Conservation (phyloP, 192 early-diverging fungal species). For the Kickxella alabastrina region DNA sequence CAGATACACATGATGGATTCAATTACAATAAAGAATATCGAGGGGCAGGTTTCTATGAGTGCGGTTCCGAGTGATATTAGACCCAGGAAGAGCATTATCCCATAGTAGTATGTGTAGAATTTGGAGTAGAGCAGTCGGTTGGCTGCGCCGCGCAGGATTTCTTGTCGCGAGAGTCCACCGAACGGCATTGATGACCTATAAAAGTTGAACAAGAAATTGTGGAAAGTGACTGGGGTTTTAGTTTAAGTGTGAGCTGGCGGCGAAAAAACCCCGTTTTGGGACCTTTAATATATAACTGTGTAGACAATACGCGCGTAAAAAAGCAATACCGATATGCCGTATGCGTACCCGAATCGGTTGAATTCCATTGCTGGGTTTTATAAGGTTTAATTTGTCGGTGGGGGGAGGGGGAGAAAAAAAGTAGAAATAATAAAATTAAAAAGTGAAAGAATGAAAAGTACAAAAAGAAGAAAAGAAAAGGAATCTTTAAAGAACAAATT, state of each 20-base stretch:
- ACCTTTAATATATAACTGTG: no score
- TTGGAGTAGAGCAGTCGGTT: constrained; percentile 60
- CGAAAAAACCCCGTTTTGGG: no score
- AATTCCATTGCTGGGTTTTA: no score
- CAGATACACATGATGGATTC: constrained; percentile 69
- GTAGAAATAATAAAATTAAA: constrained; percentile 5
- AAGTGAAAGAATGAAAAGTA: constrained; percentile 1
- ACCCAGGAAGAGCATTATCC: constrained; percentile 47
- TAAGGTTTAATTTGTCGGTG: no score
- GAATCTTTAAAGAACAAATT: no score
- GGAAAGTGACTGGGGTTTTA: no score
- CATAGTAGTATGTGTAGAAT: constrained; percentile 57
- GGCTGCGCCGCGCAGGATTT: constrained; percentile 55
- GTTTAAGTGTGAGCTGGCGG: no score
- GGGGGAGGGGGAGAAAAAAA: neutral
- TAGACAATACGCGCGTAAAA: no score
- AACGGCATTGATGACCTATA: constrained; percentile 35
- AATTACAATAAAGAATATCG: constrained; percentile 63
- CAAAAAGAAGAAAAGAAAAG: no score
- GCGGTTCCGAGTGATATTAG: constrained; percentile 52
- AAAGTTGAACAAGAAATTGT: neutral
- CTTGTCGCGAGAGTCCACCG: constrained; percentile 44
- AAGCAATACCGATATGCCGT: no score
- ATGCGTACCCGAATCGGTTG: constrained; percentile 26
- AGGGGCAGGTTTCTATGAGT: constrained; percentile 51